These are phyloP conservation scores for Microbotryum violaceum DNA, from an alignment of 1,284 basidiomycete species.

Conservation along the genomic window DNA sequence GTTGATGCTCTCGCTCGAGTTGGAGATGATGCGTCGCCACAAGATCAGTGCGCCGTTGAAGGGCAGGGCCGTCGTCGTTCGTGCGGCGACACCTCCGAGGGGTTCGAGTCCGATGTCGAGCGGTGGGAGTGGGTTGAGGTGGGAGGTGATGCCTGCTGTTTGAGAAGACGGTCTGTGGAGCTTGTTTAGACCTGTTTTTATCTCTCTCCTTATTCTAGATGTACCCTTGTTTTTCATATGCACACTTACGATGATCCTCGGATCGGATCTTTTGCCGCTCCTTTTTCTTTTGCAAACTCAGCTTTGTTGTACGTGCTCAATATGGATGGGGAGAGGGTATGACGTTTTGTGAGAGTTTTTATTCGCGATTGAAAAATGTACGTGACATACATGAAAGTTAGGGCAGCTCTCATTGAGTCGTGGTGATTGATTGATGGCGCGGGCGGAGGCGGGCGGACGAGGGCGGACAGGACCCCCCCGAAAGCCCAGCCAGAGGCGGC, in stretches of 20 bases:
- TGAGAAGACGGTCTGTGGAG: not conserved
- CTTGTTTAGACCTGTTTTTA: not conserved
- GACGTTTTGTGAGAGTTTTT: too few species aligned
- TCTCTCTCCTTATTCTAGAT: not conserved
- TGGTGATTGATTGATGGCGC: too few species aligned
- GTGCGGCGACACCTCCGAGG: slow-evolving; percentile 1
- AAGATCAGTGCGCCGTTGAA: slow-evolving; percentile 30
- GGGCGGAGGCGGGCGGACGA: too few species aligned
- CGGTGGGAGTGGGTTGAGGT: slow-evolving; percentile 7
- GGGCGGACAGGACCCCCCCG: too few species aligned
- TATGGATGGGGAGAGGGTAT: too few species aligned
- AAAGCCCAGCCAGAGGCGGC: too few species aligned
- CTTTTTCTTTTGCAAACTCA: not conserved
- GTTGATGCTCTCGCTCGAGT: slow-evolving; percentile 30
- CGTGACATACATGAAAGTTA: too few species aligned
- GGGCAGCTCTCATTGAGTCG: too few species aligned
- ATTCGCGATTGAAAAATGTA: too few species aligned
- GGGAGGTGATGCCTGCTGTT: not conserved
- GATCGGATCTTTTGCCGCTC: not conserved
- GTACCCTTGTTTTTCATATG: not conserved
- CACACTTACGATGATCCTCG: slow-evolving; percentile 3
- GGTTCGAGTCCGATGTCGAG: not conserved
- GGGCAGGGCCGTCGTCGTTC: slow-evolving; percentile 24
- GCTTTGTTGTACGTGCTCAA: too few species aligned
- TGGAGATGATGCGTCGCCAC: slow-evolving; percentile 30